Evolutionary conservation across 352 stramenopile genomes (phyloP), one percentile per base, ranked within the genome.

Genomic region (Globisporangium abappressorium): DNA sequence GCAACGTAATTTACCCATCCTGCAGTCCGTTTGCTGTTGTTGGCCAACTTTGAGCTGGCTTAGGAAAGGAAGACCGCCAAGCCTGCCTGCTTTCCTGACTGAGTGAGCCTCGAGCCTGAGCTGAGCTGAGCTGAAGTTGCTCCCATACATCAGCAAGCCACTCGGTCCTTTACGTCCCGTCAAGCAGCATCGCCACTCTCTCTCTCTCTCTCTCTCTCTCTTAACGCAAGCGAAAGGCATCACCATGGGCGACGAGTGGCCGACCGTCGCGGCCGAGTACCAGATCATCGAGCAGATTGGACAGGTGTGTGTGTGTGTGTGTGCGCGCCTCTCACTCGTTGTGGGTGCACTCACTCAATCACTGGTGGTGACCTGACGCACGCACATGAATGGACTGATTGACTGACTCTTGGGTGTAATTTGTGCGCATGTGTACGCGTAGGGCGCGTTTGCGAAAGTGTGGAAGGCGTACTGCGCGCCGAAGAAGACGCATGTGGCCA

Each of bases 391-490:
- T 56, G 53, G n/a, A 20, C 36, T 36, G 24, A 46, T 12, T 34
- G 47, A 28, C n/a, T 24, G 36, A 43, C 20, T n/a, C 7, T 38
- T 38, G 33, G 33, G 36, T 43, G 36, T 7, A 20, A 49, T 9
- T 3, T n/a, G 11, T 47, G 49, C 47, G 41, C 2, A 9, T 55
- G 57, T n/a, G 22, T 20, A 14, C 15, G 3, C 34, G 9, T 84
- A 99, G 81, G 98, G 97, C 22, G 97, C 97, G 20, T 99, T 99
- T 75, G 97, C 98, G 28, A 98, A 98, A 65, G 98, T 99, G 26
- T 99, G 95, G 91, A 97, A 97, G 74, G 98, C 97, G 15, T 93
- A 91, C 73, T 98, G 92, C 65, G 75, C 73, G 65, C 74, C 90
- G 36, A 97, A 97, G 75, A 89, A 94, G 69, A 82, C 80, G 59